Conservation (phyloP, 2,329 filamentous ascomycete genomes). For the Fusarium sp. region DNA sequence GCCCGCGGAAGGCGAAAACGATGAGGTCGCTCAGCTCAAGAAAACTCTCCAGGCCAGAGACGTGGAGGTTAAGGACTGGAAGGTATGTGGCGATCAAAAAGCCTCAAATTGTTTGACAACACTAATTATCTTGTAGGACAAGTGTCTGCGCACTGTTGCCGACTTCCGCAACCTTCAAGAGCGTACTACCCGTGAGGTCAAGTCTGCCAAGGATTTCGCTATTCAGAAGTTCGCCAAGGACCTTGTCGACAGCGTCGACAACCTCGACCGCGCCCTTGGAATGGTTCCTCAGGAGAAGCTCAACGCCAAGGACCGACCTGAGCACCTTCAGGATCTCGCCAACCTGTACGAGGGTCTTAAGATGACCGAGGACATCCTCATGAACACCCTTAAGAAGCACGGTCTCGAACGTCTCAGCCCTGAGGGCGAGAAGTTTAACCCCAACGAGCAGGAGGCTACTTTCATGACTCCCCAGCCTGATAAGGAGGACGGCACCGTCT, state of each 20-base stretch:
- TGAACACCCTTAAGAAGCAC: conserved; percentile 91
- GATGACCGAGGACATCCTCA: conserved; percentile 92
- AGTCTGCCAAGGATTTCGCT: conserved; percentile 88
- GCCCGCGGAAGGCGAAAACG: conserved; percentile 46
- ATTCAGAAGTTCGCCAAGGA: conserved; percentile 97
- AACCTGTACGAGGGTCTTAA: conserved; percentile 89
- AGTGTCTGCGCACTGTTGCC: conserved; percentile 91
- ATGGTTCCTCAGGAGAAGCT: conserved; percentile 83
- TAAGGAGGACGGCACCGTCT: conserved; percentile 91
- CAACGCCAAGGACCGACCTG: conserved; percentile 59
- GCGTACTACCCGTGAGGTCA: conserved; percentile 89
- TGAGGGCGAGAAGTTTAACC: conserved; percentile 88
- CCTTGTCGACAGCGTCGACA: conserved; percentile 94
- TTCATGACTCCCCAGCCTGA: conserved; percentile 90
- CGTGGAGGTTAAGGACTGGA: conserved; percentile 75
- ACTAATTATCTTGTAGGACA: conserved; percentile 71
- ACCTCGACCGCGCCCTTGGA: conserved; percentile 90
- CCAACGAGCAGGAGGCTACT: conserved; percentile 94
- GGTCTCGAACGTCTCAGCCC: conserved; percentile 92
- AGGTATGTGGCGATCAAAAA: conserved; percentile 66
- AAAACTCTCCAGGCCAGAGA: conserved; percentile 65
- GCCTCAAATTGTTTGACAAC: not conserved
- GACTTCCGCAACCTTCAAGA: conserved; percentile 99
- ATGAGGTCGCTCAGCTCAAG: conserved; percentile 58
- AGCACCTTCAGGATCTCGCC: conserved; percentile 75